Percentiles rank a stretch among this genome's conserved stretches.
Evolutionary conservation across 1,139 yeast species (phyloP).

Genomic region (Taphrina pruni): DNA sequence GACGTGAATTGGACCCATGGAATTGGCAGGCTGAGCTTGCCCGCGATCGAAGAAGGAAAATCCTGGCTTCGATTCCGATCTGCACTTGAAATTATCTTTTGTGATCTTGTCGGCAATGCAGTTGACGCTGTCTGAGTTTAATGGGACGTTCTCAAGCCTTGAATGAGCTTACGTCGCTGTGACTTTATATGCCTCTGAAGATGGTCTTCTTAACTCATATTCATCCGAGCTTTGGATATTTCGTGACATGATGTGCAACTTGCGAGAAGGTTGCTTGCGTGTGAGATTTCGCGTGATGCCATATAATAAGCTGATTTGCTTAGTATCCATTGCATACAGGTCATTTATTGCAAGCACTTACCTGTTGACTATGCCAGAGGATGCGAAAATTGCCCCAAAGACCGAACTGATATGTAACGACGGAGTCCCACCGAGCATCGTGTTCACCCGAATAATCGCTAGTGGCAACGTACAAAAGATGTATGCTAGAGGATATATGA

Average conservation of each 20-base stretch:
- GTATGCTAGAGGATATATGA: slow-evolving; percentile 22
- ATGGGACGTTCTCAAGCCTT: background rate
- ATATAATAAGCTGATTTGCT: background rate
- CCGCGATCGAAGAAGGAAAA: slow-evolving; percentile 11
- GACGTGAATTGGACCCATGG: background rate
- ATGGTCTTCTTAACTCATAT: background rate
- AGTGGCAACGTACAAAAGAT: slow-evolving; percentile 21
- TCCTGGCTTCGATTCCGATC: background rate
- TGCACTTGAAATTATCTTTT: background rate
- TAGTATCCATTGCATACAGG: background rate
- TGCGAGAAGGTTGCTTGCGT: background rate
- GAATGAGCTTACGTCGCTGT: slow-evolving; percentile 13
- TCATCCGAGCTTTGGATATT: slow-evolving; percentile 1
- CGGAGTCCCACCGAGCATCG: slow-evolving; percentile 16
- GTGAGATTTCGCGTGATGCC: slow-evolving; percentile 22
- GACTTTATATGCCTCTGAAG: slow-evolving; percentile 9
- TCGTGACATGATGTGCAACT: background rate
- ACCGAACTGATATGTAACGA: background rate
- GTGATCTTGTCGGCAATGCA: background rate
- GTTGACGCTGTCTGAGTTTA: background rate
- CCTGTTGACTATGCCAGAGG: slow-evolving; percentile 24
- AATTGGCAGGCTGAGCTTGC: background rate
- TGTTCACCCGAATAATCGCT: slow-evolving; percentile 7
- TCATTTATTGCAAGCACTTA: background rate
- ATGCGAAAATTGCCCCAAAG: slow-evolving; percentile 19